A percentile compares a stretch with the other conserved stretches of the same genome.
Evolutionary conservation across 129 eudicot genomes (phyloP).

Genomic region (Smallanthus sonchifolius): DNA sequence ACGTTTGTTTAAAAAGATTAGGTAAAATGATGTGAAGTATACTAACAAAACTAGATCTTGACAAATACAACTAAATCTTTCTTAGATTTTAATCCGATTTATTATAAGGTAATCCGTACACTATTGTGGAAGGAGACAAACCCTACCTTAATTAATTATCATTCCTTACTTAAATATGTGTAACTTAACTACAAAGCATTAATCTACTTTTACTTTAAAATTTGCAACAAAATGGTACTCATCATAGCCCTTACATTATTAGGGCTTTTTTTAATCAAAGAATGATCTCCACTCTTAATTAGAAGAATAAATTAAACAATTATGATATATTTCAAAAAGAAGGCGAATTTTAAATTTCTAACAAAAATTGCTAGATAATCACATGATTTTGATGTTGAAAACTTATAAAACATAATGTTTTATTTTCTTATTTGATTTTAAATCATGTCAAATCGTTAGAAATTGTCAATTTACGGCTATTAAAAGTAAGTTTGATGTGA

Average conservation of each 20-base stretch:
- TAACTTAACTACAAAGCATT: conserved; percentile 25
- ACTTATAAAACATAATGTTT: background rate
- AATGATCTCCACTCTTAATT: background rate
- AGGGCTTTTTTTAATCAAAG: background rate
- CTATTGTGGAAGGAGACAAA: conserved; percentile 16
- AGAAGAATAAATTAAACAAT: background rate
- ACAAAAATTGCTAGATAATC: background rate
- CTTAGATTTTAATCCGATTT: conserved; percentile 3
- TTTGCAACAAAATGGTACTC: conserved; percentile 20
- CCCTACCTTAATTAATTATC: conserved; percentile 24
- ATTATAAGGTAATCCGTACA: conserved; percentile 14
- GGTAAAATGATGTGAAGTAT: conserved; percentile 17
- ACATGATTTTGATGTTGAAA: conserved; percentile 1
- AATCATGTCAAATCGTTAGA: background rate
- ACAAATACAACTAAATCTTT: conserved; percentile 18
- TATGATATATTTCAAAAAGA: background rate
- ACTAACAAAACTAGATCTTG: background rate
- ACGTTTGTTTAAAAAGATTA: background rate
- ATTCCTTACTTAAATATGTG: conserved; percentile 14
- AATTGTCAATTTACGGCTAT: background rate
- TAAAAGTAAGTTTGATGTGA: no score
- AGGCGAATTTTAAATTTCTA: background rate
- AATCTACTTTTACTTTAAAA: background rate
- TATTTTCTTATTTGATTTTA: background rate
- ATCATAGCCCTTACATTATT: conserved; percentile 20